Evolutionary conservation across 73 alveolate genomes (phyloP), one percentile per base, ranked within the genome.

Genomic region (Paramecium tetraurelia): DNA sequence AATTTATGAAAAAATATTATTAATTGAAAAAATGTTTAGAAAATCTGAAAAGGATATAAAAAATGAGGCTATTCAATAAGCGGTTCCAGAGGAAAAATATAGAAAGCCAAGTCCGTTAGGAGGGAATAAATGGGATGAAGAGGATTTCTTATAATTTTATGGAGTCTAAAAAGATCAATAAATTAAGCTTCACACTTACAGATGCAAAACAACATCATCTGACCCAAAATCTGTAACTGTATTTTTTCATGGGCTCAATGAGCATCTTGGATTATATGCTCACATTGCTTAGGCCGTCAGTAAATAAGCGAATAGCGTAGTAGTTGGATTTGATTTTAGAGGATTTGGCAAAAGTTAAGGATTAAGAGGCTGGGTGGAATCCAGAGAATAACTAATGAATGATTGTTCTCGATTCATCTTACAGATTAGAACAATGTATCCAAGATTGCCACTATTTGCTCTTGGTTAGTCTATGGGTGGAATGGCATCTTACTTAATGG

Each of bases 401-500:
- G 86, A 72, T 72, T 72, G 59, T 40, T 12, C 31, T 0, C n/a
- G 59, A 21, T 72, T 72, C 18, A 72, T 72, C 36, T 10, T 36
- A 5, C 10, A 29, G 20, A 72, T 38, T 5, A 72, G 59, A 72
- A 43, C 57, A 12, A 14, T 72, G 29, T 72, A 72, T 38, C 59
- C 86, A 6, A 36, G 46, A 10, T 35, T 40, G 18, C 86, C 86
- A 4, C n/a, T 36, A 35, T 72, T 72, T 18, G 4, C 59, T 16
- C 31, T 72, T n/a, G 86, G 86, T 33, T 38, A 72, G 10, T 36
- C 59, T 12, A 72, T 72, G 86, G 86, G 86, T 35, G 86, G 86
- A 72, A 35, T 72, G 59, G 57, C 86, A 72, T 72, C 59, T 72
- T 72, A 72, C 40, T 20, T 36, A 18, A 72, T 72, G 86, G 86